Evolutionary conservation across 1,284 basidiomycete species (phyloP), one percentile per base, ranked within the genome.

Genomic region (Fistulinella staudtii): DNA sequence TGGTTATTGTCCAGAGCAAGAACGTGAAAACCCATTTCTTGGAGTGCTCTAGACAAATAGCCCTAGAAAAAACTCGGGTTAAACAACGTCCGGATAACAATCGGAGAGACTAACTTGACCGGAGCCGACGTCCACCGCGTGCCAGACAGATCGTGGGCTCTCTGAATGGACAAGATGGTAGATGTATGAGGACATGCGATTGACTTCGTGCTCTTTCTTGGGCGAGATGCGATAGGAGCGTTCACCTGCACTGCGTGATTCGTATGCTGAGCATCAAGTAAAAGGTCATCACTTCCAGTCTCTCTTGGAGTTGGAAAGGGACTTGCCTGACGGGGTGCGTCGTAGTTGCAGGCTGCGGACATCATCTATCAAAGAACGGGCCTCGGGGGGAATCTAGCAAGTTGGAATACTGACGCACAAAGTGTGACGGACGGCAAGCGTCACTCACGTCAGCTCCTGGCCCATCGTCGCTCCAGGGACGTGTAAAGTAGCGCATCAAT

Each of bases 181-280:
- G 5, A 75, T 58, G 54, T 68, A 76, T 4, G 57, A 53, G 9
- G 66, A 56, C 73, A 79, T 76, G 36, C 68, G 66, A 1, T 58
- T 46, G 24, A 79, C 74, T 56, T 79, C 77, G 41, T 79, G 77
- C 7, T 62, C 58, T 52, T 79, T 79, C 54, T 79, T 79, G 18
- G 76, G 74, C 4, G 77, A 77, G 66, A 76, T 74, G 28, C 76
- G 72, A 35, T 64, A 63, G n/a, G 46, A 31, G 11, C 51, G 48
- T 25, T 38, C 34, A 22, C 43, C 34, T n/a, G 40, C 31, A 24
- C 15, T 14, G 28, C 6, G 30, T 15, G 36, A 45, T 36, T 50
- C 40, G 39, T 50, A 48, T 3, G 29, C 60, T 58, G 25, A 20
- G 22, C 13, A 17, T 29, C 8, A 24, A 35, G 36, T 3, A n/a